Conservation (phyloP, 2,329 filamentous ascomycete species). For the Aspergillus sergii region DNA sequence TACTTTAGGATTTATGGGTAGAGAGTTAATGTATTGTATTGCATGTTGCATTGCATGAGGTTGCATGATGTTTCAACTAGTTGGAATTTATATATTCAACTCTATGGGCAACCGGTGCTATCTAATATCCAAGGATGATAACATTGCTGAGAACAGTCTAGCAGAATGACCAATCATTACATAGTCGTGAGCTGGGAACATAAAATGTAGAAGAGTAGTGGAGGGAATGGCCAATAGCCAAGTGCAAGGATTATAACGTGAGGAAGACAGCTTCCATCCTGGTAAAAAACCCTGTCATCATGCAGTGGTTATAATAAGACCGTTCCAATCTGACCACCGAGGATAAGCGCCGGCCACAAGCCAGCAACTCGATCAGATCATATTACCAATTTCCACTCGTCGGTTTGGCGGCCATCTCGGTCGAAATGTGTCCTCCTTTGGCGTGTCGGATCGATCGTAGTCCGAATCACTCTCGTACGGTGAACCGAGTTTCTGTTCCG, state of each 20-base stretch:
- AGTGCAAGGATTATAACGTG: background rate
- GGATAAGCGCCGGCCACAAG: background rate
- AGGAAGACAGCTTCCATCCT: background rate
- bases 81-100: background rate
- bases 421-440: slow-evolving; percentile 28
- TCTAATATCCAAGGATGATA: background rate
- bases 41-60: background rate
- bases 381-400: slow-evolving; percentile 29
- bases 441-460: slow-evolving; percentile 22
- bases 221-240: background rate
- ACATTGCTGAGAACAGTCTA: background rate
- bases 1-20: background rate
- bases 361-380: slow-evolving; percentile 27
- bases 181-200: slow-evolving; percentile 1
- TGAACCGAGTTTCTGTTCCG: slow-evolving; percentile 18
- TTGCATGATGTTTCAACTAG: background rate
- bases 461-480: slow-evolving; percentile 32
- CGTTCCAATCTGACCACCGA: background rate
- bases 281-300: background rate
- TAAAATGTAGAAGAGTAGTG: background rate
- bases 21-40: background rate
- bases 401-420: slow-evolving; percentile 31
- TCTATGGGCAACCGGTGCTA: slow-evolving; percentile 1
- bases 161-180: slow-evolving; percentile 1
- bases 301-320: background rate